Conservation (phyloP, 352 stramenopile species). For the Globisporangium okanoganense region DNA sequence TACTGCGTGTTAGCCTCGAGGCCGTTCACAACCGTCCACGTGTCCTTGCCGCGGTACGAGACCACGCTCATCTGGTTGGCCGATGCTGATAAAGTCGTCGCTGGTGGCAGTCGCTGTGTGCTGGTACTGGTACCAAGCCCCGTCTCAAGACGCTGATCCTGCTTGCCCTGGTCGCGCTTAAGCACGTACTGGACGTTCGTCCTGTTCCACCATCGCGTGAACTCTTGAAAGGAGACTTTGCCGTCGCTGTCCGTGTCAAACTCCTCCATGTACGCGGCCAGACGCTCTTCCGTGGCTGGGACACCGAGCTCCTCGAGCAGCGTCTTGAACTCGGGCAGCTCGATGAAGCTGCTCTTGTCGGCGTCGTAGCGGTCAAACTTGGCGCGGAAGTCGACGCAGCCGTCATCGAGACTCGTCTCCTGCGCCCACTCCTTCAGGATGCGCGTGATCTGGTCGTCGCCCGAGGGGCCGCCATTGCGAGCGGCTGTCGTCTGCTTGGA, state of each 20-base stretch:
- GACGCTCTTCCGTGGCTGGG: slow-evolving; percentile 65
- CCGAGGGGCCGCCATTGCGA: slow-evolving; percentile 24
- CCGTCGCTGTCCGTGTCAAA: slow-evolving; percentile 83
- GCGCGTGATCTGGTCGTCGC: slow-evolving; percentile 57
- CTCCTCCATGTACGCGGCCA: slow-evolving; percentile 77
- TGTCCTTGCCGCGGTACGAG: slow-evolving; percentile 68
- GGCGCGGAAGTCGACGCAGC: slow-evolving; percentile 60
- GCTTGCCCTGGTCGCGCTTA: slow-evolving; percentile 51
- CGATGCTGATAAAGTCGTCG: slow-evolving; percentile 9
- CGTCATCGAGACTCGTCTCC: slow-evolving; percentile 73
- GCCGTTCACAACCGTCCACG: slow-evolving; percentile 37
- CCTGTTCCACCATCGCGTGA: slow-evolving; percentile 86
- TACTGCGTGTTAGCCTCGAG: slow-evolving; percentile 86
- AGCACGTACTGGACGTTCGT: slow-evolving; percentile 80
- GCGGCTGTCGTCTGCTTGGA: slow-evolving; percentile 22
- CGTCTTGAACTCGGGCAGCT: slow-evolving; percentile 83
- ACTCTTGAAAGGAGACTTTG: slow-evolving; percentile 85
- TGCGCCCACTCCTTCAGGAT: slow-evolving; percentile 86
- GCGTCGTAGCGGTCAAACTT: slow-evolving; percentile 76
- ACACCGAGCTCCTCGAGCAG: slow-evolving; percentile 87
- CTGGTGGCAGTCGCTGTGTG: slow-evolving; percentile 1
- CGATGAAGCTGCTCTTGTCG: slow-evolving; percentile 68
- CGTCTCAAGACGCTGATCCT: neutral
- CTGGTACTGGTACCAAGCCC: neutral
- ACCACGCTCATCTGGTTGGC: slow-evolving; percentile 54